These are phyloP conservation scores for Knufia fluminis DNA, from an alignment of 2,329 filamentous ascomycete genomes.

Conservation along the genomic window DNA sequence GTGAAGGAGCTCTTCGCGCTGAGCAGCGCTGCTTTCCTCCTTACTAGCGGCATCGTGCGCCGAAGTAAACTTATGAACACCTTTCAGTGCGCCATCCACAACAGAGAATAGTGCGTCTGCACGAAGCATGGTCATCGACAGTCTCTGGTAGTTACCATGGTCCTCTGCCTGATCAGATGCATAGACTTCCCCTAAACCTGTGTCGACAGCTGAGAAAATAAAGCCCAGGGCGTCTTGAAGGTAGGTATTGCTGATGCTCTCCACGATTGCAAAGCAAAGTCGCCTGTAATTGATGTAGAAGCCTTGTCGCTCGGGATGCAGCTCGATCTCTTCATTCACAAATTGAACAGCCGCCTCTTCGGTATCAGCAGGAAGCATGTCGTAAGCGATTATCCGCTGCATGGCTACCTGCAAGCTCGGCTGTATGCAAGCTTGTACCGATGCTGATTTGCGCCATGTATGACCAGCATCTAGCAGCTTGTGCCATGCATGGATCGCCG, in stretches of 20 bases:
- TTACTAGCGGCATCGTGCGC: constrained; percentile 39
- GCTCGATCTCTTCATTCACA: constrained; percentile 88
- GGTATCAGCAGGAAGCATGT: constrained; percentile 72
- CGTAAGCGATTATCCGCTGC: constrained; percentile 75
- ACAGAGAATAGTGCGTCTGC: constrained; percentile 86
- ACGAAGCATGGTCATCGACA: constrained; percentile 54
- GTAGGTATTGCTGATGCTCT: constrained; percentile 72
- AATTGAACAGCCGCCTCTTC: constrained; percentile 72
- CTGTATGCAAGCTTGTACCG: constrained; percentile 54
- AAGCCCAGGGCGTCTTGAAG: constrained; percentile 78
- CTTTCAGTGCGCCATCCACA: constrained; percentile 79
- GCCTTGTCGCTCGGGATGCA: constrained; percentile 82
- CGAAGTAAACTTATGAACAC: constrained; percentile 71
- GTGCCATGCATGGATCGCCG: constrained; percentile 82
- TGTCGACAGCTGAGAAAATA: constrained; percentile 71
- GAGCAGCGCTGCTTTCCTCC: constrained; percentile 35
- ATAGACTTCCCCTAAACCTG: constrained; percentile 49
- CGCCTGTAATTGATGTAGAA: constrained; percentile 93
- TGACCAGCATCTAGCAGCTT: constrained; percentile 55
- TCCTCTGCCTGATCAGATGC: constrained; percentile 32
- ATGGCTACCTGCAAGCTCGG: constrained; percentile 75
- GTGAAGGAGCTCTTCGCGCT: constrained; percentile 31
- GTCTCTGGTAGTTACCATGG: constrained; percentile 24
- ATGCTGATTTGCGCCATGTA: constrained; percentile 55
- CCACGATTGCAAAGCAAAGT: constrained; percentile 80